Conservation (phyloP, 768 basidiomycete genomes). For the Boletus rubroflammeus region DNA sequence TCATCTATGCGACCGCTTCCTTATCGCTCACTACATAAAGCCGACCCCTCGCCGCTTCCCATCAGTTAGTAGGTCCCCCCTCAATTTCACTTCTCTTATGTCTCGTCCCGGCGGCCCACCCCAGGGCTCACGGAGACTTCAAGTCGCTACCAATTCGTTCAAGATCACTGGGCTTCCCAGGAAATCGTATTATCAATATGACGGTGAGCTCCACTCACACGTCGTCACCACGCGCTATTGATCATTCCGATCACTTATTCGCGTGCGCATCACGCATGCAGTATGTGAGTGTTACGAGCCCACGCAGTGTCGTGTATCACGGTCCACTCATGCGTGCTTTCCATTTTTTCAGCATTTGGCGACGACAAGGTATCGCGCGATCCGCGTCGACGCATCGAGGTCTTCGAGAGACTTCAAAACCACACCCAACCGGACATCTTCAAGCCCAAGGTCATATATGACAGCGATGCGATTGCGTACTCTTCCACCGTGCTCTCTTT, state of each 20-base stretch:
- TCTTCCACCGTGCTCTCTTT: conserved; percentile 32
- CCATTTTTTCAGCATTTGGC: conserved; percentile 14
- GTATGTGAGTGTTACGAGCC: conserved; percentile 24
- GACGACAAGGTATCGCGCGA: conserved; percentile 3
- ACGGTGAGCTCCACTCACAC: conserved; percentile 24
- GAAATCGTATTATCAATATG: conserved; percentile 30
- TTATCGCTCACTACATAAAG: conserved; percentile 27
- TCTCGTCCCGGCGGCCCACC: conserved; percentile 18
- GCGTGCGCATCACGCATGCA: conserved; percentile 5
- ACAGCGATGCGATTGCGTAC: conserved; percentile 43
- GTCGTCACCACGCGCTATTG: conserved; percentile 1
- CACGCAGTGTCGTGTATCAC: neutral
- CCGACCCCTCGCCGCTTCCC: neutral
- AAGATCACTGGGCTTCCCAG: conserved; percentile 27
- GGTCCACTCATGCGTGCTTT: neutral
- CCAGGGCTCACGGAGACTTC: conserved; percentile 15
- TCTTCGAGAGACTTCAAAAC: conserved; percentile 37
- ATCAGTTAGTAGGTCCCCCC: neutral
- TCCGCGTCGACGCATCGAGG: conserved; percentile 27
- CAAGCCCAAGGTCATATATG: conserved; percentile 43
- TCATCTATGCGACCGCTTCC: conserved; percentile 2
- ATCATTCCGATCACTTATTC: conserved; percentile 6
- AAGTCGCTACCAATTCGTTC: conserved; percentile 35
- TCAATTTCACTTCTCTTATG: conserved; percentile 8
- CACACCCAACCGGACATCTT: conserved; percentile 34